phyloP scores from a whole-genome alignment of 306 rosid genomes.

The Adenanthera pavonina region DNA sequence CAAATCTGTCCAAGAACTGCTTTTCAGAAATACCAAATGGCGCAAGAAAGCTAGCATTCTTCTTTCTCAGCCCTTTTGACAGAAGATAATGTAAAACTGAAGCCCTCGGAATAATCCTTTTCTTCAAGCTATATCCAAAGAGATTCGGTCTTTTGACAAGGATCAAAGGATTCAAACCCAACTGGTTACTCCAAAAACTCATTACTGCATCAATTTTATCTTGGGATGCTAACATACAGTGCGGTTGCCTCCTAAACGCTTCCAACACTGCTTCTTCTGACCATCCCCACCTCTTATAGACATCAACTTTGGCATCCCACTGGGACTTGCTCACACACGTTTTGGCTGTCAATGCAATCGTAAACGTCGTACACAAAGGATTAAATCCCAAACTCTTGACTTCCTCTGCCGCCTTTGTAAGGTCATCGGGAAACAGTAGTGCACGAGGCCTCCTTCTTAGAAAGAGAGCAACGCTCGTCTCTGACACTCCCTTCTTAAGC shows the following conservation, averaged over 20 bases:
- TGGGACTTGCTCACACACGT: no score
- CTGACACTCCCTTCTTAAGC: no score
- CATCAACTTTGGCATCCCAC: no score
- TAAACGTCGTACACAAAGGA: no score
- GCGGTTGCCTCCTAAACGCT: background rate
- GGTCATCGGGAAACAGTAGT: no score
- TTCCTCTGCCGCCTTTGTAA: no score
- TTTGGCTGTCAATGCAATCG: no score
- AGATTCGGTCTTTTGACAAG: conserved; percentile 4
- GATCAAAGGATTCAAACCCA: background rate
- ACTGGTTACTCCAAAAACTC: background rate
- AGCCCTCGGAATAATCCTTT: conserved; percentile 57
- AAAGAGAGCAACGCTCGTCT: no score
- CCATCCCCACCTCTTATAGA: no score
- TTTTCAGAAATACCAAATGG: background rate
- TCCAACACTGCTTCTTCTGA: no score
- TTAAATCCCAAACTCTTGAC: no score
- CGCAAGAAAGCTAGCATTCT: background rate
- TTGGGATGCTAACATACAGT: background rate
- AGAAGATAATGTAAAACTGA: conserved; percentile 37
- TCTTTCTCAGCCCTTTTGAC: conserved; percentile 40
- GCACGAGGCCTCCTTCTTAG: no score
- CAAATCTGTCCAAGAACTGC: conserved; percentile 37
- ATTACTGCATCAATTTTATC: background rate
- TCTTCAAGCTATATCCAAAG: conserved; percentile 47